Percentiles rank a stretch among this genome's conserved stretches.
These are phyloP conservation scores for Scheffersomyces amazonensis DNA, from an alignment of 805 yeast genomes.

Conservation along the genomic window DNA sequence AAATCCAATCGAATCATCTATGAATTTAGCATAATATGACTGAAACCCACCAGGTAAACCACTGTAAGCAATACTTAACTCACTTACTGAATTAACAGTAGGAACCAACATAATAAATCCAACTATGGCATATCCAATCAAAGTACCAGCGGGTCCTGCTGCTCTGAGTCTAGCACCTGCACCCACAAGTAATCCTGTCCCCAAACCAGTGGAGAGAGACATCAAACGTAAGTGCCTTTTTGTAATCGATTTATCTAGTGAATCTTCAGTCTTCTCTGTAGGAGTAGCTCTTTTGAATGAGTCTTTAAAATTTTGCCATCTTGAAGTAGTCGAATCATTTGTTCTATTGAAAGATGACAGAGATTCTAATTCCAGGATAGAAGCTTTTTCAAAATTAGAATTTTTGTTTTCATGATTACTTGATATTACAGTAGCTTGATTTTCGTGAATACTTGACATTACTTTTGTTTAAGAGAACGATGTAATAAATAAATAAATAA, in stretches of 20 bases:
- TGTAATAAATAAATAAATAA: no score
- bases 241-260: slow-evolving; percentile 12
- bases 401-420: no score
- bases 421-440: no score
- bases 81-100: slow-evolving; percentile 38
- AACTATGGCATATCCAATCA: slow-evolving; percentile 31
- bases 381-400: no score
- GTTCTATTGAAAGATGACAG: background rate
- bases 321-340: background rate
- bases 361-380: background rate
- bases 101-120: slow-evolving; percentile 31
- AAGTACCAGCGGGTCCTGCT: slow-evolving; percentile 37
- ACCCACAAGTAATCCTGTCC: slow-evolving; percentile 43
- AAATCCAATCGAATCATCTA: slow-evolving; percentile 36
- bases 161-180: slow-evolving; percentile 31
- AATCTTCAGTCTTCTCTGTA: slow-evolving; percentile 4
- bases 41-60: slow-evolving; percentile 62
- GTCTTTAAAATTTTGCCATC: slow-evolving; percentile 21
- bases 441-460: no score
- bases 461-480: no score
- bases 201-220: slow-evolving; percentile 36
- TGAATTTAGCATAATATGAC: slow-evolving; percentile 46
- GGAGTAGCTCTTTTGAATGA: slow-evolving; percentile 27
- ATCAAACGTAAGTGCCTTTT: slow-evolving; percentile 26
- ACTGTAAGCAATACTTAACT: slow-evolving; percentile 57